phyloP scores from a whole-genome alignment of 2,329 filamentous ascomycete species.

The Endoconidiophora laricicola region DNA sequence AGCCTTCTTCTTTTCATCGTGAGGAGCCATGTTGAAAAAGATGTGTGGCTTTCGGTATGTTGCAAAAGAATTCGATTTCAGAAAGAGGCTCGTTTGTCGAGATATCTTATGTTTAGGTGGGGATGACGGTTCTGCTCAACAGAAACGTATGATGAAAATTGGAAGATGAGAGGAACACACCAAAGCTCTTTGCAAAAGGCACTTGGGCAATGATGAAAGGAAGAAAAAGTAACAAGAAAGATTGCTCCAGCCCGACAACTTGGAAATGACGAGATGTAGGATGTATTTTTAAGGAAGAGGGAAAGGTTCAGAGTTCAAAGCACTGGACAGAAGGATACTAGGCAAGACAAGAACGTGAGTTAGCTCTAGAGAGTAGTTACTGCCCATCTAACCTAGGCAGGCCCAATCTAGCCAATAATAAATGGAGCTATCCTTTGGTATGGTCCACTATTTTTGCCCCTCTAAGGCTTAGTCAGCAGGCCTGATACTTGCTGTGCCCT shows the following conservation, averaged over 20 bases:
- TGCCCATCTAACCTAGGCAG: neutral
- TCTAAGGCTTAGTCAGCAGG: slow-evolving; percentile 10
- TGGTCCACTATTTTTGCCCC: slow-evolving; percentile 9
- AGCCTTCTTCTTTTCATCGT: slow-evolving; percentile 66
- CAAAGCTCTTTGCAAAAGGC: slow-evolving; percentile 1
- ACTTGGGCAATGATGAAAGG: slow-evolving; percentile 2
- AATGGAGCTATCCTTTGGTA: neutral
- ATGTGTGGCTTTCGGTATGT: neutral
- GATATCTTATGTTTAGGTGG: slow-evolving; percentile 1
- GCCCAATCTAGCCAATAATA: neutral
- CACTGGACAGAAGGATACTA: neutral
- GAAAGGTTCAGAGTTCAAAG: neutral
- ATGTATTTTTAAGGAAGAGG: slow-evolving; percentile 1
- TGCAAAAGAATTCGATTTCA: neutral
- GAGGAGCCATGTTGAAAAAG: slow-evolving; percentile 39
- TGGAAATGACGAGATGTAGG: slow-evolving; percentile 3
- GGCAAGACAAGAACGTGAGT: neutral
- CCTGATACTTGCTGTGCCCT: neutral
- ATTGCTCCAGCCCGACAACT: neutral
- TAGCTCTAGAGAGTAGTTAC: neutral
- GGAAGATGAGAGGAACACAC: slow-evolving; percentile 1
- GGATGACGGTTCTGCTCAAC: slow-evolving; percentile 10
- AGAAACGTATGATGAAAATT: slow-evolving; percentile 7
- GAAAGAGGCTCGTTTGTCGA: slow-evolving; percentile 1
- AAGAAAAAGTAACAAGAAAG: slow-evolving; percentile 1